Evolutionary conservation across 768 basidiomycete genomes (phyloP), one percentile per base, ranked within the genome.

Genomic region (Butyriboletus loyo): DNA sequence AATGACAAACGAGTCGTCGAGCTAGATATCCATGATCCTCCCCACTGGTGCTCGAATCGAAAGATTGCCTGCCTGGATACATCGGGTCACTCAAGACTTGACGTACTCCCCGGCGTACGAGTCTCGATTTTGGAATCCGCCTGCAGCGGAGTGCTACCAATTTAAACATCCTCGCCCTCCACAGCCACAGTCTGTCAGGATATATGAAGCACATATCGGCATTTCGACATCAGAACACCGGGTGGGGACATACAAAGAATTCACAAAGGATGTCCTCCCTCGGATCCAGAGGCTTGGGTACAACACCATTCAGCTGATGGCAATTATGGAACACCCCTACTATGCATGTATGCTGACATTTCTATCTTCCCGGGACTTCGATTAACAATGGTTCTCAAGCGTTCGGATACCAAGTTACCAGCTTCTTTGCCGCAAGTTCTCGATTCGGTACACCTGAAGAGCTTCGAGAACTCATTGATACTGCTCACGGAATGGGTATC

Each of bases 101-200:
- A 67, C 73, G 43, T 83, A 92, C 38, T 98, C 97, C 17, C 90
- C 93, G 14, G 80, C 90, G 7, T 99, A 96, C 69, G 97, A 99
- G 55, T 91, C 92, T 19, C 85, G 92, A n/a, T 97, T 99, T 73
- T 99, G 97, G 97, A 98, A 98, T 68, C 97, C 97, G 1, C 86
- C 92, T 19, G 64, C 74, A 36, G 73, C 78, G 24, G 74, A 90
- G 57, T 74, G 66, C 43, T 97, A 98, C 75, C 74, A 76, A 27
- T 96, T 96, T 75, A 96, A 92, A 67, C 77, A 98, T 66, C 53
- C 79, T 40, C 77, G 81, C 10, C 92, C 91, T 11, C 76, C 81
- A 0, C 81, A 84, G 53, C 86, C 87, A 13, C 73, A 73, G 17
- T 78, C 85, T 32, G 67, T 85, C 39, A 85, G 86, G 57, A 94